phyloP scores from a whole-genome alignment of 305 asterid genomes.

The Fraxinus ornus region DNA sequence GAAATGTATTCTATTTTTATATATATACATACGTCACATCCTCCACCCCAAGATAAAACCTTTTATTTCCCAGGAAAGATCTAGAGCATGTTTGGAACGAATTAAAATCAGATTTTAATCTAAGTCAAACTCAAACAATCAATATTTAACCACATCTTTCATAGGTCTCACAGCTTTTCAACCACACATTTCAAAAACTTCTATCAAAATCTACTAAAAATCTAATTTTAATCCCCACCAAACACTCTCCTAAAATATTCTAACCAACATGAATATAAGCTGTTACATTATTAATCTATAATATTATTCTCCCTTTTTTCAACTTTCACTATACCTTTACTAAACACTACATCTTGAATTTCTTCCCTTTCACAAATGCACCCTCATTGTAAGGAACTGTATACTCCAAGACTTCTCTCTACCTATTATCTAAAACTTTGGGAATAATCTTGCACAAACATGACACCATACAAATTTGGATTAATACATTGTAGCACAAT shows the following conservation, averaged over 20 bases:
- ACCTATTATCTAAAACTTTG: background rate
- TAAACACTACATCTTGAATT: background rate
- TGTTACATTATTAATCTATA: background rate
- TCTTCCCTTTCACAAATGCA: background rate
- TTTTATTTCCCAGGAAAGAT: background rate
- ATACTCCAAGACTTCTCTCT: background rate
- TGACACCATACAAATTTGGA: background rate
- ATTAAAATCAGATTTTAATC: too few species aligned
- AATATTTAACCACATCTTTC: too few species aligned
- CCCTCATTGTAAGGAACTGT: background rate
- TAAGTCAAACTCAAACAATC: too few species aligned
- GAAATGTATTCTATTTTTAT: background rate
- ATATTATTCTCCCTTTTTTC: background rate
- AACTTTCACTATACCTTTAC: background rate
- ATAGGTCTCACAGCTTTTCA: too few species aligned
- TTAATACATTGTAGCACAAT: background rate
- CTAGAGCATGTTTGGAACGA: too few species aligned
- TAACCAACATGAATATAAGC: background rate
- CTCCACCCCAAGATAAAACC: background rate
- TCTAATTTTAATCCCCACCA: too few species aligned
- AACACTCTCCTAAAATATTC: background rate
- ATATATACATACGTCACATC: background rate
- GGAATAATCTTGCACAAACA: background rate
- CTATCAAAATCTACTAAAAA: too few species aligned
- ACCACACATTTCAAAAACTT: too few species aligned